Conservation (phyloP, 1,284 basidiomycete genomes). For the Afroboletus lepidellus region DNA sequence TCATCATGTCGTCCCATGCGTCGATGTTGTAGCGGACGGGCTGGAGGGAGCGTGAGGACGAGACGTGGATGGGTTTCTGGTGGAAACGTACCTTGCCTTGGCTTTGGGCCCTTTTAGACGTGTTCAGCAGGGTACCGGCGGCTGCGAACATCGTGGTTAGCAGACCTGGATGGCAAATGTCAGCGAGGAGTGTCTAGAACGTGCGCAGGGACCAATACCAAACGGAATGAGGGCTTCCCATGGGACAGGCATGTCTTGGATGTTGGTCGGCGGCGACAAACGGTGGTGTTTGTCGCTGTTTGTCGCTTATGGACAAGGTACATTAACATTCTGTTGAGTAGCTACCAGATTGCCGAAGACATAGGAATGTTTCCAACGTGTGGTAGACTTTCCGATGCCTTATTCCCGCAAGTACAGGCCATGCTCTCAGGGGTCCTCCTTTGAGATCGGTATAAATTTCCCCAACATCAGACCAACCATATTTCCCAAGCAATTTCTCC, state of each 20-base stretch:
- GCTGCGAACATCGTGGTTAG: slow-evolving; percentile 86
- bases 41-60: slow-evolving; percentile 40
- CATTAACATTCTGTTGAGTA: background rate
- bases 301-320: background rate
- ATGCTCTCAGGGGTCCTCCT: slow-evolving; percentile 6
- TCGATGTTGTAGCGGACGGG: slow-evolving; percentile 83
- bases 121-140: slow-evolving; percentile 81
- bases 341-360: no score
- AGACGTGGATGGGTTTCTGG: background rate
- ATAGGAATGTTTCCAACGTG: no score
- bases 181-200: background rate
- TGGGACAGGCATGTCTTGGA: slow-evolving; percentile 78
- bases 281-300: slow-evolving; percentile 20
- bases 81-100: slow-evolving; percentile 77
- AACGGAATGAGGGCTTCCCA: slow-evolving; percentile 95
- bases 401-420: background rate
- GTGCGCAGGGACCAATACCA: slow-evolving; percentile 45
- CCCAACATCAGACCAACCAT: background rate
- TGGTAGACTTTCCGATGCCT: background rate
- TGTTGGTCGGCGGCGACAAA: background rate
- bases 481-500: background rate
- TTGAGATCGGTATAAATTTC: slow-evolving; percentile 5
- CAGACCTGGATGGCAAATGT: slow-evolving; percentile 53
- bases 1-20: slow-evolving; percentile 93
- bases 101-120: slow-evolving; percentile 77